Percentiles rank a stretch among this genome's conserved stretches.
Evolutionary conservation across 768 basidiomycete species (phyloP).

Genomic region (Serendipita sp.): DNA sequence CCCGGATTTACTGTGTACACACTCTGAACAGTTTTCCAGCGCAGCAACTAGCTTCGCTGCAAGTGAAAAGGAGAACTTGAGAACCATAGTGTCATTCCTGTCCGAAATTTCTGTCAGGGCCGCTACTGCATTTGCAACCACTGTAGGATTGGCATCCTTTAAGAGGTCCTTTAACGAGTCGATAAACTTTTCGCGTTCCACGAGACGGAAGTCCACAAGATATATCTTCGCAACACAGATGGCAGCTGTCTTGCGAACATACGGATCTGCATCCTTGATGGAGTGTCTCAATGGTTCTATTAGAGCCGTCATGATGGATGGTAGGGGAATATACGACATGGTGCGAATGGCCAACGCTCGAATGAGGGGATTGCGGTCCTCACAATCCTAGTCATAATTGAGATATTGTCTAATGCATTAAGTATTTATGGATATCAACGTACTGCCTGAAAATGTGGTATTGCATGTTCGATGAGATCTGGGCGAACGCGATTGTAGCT

Average conservation of each 20-base stretch:
- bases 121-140: constrained; percentile 93
- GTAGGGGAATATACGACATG: constrained; percentile 96
- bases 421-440: constrained; percentile 13
- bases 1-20: constrained; percentile 22
- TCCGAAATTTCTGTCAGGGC: constrained; percentile 95
- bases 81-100: constrained; percentile 82
- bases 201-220: constrained; percentile 67
- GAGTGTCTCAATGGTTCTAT: constrained; percentile 84
- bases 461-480: constrained; percentile 83
- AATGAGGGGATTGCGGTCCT: constrained; percentile 90
- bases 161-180: constrained; percentile 81
- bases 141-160: constrained; percentile 87
- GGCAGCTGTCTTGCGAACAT: constrained; percentile 96
- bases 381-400: constrained; percentile 57
- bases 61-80: constrained; percentile 72
- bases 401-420: background rate
- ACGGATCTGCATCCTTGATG: constrained; percentile 87
- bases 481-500: constrained; percentile 91
- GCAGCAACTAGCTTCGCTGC: constrained; percentile 85
- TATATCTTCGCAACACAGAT: constrained; percentile 96
- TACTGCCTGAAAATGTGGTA: constrained; percentile 81
- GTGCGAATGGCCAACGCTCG: constrained; percentile 95
- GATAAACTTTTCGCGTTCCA: constrained; percentile 83
- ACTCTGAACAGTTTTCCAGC: constrained; percentile 95
- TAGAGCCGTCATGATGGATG: constrained; percentile 69